Base-by-base conservation (phyloP, 192 early-diverging fungal species). In the Umbelopsis vinacea region DNA sequence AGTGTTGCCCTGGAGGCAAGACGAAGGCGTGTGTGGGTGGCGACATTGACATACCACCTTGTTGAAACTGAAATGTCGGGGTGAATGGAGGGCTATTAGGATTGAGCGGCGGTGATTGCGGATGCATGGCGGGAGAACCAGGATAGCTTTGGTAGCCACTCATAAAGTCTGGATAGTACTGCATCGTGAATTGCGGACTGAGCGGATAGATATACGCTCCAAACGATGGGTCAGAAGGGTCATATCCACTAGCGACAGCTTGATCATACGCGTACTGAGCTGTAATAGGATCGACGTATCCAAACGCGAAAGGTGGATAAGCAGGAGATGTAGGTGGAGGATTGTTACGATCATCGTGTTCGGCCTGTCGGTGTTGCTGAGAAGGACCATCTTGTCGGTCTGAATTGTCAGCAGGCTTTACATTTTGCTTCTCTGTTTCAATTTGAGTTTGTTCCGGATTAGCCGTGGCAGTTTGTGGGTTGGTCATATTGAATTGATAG, bases 51-150 rank as follows among this genome's bases (percentile, higher is more conserved):
- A 80, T 33, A 1, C 75, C 74, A 33, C 63, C 76, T 52, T 70
- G 76, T 2, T 71, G 76, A 73, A 79, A 73, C 67, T 79, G 73
- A 46, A 63, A 71, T 9, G 79, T 81, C 46, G 80, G 77, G 55
- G 74, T 75, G 60, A 82, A 84, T 8, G 78, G 78, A 43, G 83
- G 83, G 45, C 77, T 79, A 29, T 73, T 70, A 23, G 83, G 80
- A 40, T 79, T 76, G 24, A 82, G 74, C 23, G 80, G 75, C 17
- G 81, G 78, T 8, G 83, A 84, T 72, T 84, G 83, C 29, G 77
- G 77, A 60, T 82, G 77, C 24, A 84, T 55, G 17, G 78, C 72
- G 33, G 83, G 83, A 19, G 80, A 77, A 22, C 83, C 83, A 15
- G 83, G 77, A 52, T 82, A 84, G 46, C 72, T 76, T 48, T 76